Evolutionary conservation across 768 basidiomycete species (phyloP), one percentile per base, ranked within the genome.

Genomic region (Sporobolomyces pararoseus): DNA sequence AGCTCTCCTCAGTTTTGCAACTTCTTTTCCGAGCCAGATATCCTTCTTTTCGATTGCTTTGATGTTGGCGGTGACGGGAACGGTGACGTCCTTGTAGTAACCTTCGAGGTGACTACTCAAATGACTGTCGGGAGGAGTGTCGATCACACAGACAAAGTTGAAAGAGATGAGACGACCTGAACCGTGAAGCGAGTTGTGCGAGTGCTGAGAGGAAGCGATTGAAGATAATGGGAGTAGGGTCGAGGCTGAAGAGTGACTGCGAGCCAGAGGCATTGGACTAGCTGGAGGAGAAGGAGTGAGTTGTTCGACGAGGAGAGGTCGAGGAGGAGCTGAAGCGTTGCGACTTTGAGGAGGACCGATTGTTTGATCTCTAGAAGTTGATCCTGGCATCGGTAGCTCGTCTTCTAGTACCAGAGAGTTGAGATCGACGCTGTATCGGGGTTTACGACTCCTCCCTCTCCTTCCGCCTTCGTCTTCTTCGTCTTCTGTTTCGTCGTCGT

Each of bases 1-100:
- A 55, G 93, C 79, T 17, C 85, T 78, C 25, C 86, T 84, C 23
- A 97, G 82, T 17, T 81, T 78, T 64, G 89, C 89, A 37, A 89
- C 89, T 77, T 97, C 88, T 51, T 80, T 79, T 70, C 92, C 90
- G 2, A 99, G 89, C 79, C 89, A 97, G 76, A 89, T 88, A 37
- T 86, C 86, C 60, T 88, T 79, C 6, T 91, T 88, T 80, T 99
- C 95, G 77, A 96, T 88, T 77, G 91, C 89, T 75, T 88, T 94
- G 51, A 97, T 82, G 13, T 94, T 91, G 9, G 95, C 96, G 3
- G 94, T 91, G 10, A 77, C 23, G 46, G 76, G 73, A 1, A 77
- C 27, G 14, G 76, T 58, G 21, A 75, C 65, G 62, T 75, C 70
- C 54, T 71, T 70, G 70, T 77, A 76, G 67, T 65, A 77, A 2